Evolutionary conservation across 768 basidiomycete species (phyloP), one percentile per base, ranked within the genome.

Genomic region (Mycena sanguinolenta): DNA sequence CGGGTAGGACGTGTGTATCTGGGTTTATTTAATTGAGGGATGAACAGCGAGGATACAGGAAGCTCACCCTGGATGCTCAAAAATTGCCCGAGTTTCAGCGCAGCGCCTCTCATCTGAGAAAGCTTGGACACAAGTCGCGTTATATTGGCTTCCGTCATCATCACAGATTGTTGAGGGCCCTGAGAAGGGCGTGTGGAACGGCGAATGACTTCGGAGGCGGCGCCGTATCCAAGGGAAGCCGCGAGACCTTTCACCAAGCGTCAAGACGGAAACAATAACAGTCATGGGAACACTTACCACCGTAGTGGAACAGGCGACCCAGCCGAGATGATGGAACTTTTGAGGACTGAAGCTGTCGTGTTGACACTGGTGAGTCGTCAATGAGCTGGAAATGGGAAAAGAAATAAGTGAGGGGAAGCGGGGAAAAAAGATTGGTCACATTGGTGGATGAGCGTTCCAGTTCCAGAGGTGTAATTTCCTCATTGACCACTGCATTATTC

Each of bases 61-160:
- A 28, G 25, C 63, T 17, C 23, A 87, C 88, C 96, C 86, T 99
- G 98, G 36, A 99, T 98, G 77, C 96, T 97, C 86, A 99, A 86
- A 77, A 99, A 99, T 77, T 99, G 98, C 0, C 98, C 98, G 2
- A 99, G 83, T 80, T 99, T 99, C 69, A 99, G 84, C 1, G 98
- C 98, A 0, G 98, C 98, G 0, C 97, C 97, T 17, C 97, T 86
- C 98, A 99, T 99, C 77, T 92, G 89, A 0, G 95, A 92, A n/a
- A 99, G 85, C 75, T 97, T 98, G 2, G 91, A 90, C 1, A 99
- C 98, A 0, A 99, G 86, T 2, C 97, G 89, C 59, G 91, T 91
- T 65, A 98, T 86, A 77, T 99, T 99, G 9, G 92, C 92, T 78
- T 98, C 96, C 2, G 92, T 94, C 90, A 98, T 90, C 79, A 98